Evolutionary conservation across 345 rosid genomes (phyloP).

Genomic region (Viola odorata): DNA sequence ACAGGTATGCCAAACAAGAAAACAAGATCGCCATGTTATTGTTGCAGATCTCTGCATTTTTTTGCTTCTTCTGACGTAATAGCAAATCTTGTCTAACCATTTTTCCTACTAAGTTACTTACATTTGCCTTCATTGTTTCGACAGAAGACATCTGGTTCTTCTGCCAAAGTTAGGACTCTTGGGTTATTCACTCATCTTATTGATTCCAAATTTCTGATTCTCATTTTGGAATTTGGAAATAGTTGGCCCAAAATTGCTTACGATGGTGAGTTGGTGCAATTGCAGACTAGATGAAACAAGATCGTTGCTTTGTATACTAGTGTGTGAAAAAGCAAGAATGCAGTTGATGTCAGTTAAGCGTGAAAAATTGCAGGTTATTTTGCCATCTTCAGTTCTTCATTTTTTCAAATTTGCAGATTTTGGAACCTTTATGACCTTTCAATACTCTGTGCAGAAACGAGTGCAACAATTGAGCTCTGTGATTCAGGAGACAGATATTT

Average conservation of each 20-base stretch:
- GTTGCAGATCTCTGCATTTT: too few species aligned
- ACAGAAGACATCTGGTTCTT: slow-evolving; percentile 39
- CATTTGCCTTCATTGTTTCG: slow-evolving; percentile 15
- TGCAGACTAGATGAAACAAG: slow-evolving; percentile 59
- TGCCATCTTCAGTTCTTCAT: neutral
- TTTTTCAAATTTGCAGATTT: too few species aligned
- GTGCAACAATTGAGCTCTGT: slow-evolving; percentile 35
- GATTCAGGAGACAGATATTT: slow-evolving; percentile 45
- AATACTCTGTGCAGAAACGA: slow-evolving; percentile 48
- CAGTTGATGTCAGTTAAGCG: slow-evolving; percentile 48
- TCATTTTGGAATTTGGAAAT: slow-evolving; percentile 3
- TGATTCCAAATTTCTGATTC: neutral
- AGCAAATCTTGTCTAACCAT: slow-evolving; percentile 1
- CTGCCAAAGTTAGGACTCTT: slow-evolving; percentile 28
- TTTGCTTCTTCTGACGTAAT: slow-evolving; percentile 9
- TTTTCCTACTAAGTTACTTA: slow-evolving; percentile 15
- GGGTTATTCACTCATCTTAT: slow-evolving; percentile 39
- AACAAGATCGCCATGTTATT: too few species aligned
- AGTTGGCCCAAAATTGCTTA: slow-evolving; percentile 17
- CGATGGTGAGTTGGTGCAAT: slow-evolving; percentile 20
- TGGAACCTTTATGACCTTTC: too few species aligned
- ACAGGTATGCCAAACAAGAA: slow-evolving; percentile 42
- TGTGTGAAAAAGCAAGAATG: slow-evolving; percentile 60
- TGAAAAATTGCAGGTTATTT: slow-evolving; percentile 57
- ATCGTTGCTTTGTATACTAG: slow-evolving; percentile 46